Evolutionary conservation across 139 green algal species (phyloP).

Genomic region (Ostreobium quekettii): DNA sequence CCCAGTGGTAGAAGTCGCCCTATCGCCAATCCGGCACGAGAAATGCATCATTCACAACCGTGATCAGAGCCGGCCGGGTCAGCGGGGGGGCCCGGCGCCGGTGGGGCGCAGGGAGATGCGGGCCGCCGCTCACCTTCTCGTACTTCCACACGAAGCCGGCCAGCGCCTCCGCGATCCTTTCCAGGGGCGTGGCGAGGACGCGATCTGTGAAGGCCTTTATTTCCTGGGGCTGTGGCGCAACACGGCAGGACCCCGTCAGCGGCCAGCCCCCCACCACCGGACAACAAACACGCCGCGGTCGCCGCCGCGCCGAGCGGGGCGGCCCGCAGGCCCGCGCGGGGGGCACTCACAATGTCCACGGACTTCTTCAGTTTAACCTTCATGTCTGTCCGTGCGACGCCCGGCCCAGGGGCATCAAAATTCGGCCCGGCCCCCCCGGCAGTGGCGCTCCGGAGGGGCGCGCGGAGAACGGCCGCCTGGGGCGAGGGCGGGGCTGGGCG

Average conservation of each 20-base stretch:
- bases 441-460: no score
- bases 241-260: not conserved
- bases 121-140: slow-evolving; percentile 50
- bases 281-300: not conserved
- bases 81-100: not conserved
- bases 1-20: slow-evolving; percentile 87
- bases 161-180: slow-evolving; percentile 37
- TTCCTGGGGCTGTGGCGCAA: slow-evolving; percentile 36
- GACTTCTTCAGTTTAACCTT: slow-evolving; percentile 31
- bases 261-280: not conserved
- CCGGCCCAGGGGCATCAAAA: no score
- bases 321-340: not conserved
- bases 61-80: not conserved
- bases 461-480: no score
- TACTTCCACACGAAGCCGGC: slow-evolving; percentile 63
- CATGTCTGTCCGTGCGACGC: no score
- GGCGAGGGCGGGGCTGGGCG: no score
- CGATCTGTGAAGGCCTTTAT: slow-evolving; percentile 46
- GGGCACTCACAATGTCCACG: slow-evolving; percentile 25
- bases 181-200: slow-evolving; percentile 28
- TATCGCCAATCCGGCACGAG: slow-evolving; percentile 28
- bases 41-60: no score
- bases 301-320: not conserved
- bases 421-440: no score
- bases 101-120: not conserved